Conservation (phyloP, 768 basidiomycete species). For the Boletus eberwhitei region DNA sequence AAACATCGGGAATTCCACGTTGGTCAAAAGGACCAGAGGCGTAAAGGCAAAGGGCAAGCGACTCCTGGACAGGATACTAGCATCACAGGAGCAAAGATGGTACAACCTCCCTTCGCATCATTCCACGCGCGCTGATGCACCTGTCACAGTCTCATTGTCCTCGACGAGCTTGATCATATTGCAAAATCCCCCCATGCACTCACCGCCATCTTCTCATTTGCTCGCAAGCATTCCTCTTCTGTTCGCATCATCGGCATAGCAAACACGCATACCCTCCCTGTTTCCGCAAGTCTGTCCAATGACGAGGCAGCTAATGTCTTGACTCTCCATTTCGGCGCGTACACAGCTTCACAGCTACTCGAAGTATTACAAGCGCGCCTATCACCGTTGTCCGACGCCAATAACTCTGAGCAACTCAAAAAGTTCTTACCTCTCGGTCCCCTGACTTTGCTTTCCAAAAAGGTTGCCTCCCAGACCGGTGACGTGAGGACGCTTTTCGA, state of each 20-base stretch:
- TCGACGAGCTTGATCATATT: slow-evolving; percentile 88
- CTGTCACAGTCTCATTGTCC: slow-evolving; percentile 59
- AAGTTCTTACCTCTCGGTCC: slow-evolving; percentile 63
- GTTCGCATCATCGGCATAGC: slow-evolving; percentile 82
- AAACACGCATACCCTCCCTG: slow-evolving; percentile 82
- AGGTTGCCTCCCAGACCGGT: slow-evolving; percentile 76
- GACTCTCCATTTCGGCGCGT: slow-evolving; percentile 81
- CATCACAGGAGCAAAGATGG: slow-evolving; percentile 51
- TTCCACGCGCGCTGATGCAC: slow-evolving; percentile 19
- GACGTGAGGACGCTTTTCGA: slow-evolving; percentile 81
- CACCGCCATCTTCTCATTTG: slow-evolving; percentile 64
- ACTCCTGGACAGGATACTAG: slow-evolving; percentile 44
- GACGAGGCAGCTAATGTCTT: slow-evolving; percentile 40
- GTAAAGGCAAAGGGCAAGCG: slow-evolving; percentile 48
- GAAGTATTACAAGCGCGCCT: slow-evolving; percentile 67
- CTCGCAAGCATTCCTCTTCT: slow-evolving; percentile 46
- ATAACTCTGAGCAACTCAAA: slow-evolving; percentile 33
- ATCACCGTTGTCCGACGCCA: slow-evolving; percentile 42
- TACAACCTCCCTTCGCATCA: slow-evolving; percentile 18
- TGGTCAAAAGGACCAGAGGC: slow-evolving; percentile 35
- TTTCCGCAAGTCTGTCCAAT: slow-evolving; percentile 41
- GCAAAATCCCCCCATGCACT: slow-evolving; percentile 58
- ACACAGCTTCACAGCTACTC: slow-evolving; percentile 67
- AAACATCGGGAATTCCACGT: slow-evolving; percentile 41
- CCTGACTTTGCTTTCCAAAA: slow-evolving; percentile 71